Evolutionary conservation across 2,329 filamentous ascomycete genomes (phyloP).

Genomic region (Cladosporium sp.): DNA sequence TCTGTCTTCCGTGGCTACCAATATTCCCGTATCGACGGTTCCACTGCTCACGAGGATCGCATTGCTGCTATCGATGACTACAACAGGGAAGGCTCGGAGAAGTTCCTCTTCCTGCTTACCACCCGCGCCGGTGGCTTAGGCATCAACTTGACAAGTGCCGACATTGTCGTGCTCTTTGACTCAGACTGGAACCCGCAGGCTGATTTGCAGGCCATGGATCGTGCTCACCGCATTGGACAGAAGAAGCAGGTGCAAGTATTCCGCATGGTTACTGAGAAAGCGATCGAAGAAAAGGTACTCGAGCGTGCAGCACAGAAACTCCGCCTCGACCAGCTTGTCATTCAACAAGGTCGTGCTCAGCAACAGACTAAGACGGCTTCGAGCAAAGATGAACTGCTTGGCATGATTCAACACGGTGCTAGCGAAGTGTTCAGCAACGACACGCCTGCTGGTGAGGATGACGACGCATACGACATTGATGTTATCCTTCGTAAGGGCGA

Average conservation of each 20-base stretch:
- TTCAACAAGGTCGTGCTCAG: slow-evolving; percentile 93
- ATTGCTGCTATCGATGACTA: slow-evolving; percentile 98
- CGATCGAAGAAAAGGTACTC: slow-evolving; percentile 96
- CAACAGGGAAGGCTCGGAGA: slow-evolving; percentile 92
- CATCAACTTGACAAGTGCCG: slow-evolving; percentile 92
- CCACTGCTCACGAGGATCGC: slow-evolving; percentile 94
- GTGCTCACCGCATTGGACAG: slow-evolving; percentile 96
- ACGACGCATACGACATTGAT: slow-evolving; percentile 84
- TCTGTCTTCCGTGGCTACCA: slow-evolving; percentile 93
- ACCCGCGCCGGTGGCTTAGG: slow-evolving; percentile 93
- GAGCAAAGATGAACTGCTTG: slow-evolving; percentile 92
- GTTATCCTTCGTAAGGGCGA: slow-evolving; percentile 81
- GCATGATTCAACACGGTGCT: slow-evolving; percentile 99
- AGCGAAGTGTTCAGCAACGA: slow-evolving; percentile 78
- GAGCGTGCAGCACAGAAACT: slow-evolving; percentile 96
- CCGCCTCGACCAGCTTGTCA: slow-evolving; percentile 92
- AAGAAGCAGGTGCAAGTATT: slow-evolving; percentile 98
- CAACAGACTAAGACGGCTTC: slow-evolving; percentile 85
- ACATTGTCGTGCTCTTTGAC: slow-evolving; percentile 94
- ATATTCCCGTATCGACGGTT: slow-evolving; percentile 95
- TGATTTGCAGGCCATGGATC: slow-evolving; percentile 97
- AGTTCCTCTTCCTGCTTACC: slow-evolving; percentile 92
- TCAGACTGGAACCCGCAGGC: slow-evolving; percentile 99
- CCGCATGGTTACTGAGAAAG: slow-evolving; percentile 94
- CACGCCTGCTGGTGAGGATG: slow-evolving; percentile 49